phyloP scores from a whole-genome alignment of 768 basidiomycete genomes.

The Leccinum longicurvipes region DNA sequence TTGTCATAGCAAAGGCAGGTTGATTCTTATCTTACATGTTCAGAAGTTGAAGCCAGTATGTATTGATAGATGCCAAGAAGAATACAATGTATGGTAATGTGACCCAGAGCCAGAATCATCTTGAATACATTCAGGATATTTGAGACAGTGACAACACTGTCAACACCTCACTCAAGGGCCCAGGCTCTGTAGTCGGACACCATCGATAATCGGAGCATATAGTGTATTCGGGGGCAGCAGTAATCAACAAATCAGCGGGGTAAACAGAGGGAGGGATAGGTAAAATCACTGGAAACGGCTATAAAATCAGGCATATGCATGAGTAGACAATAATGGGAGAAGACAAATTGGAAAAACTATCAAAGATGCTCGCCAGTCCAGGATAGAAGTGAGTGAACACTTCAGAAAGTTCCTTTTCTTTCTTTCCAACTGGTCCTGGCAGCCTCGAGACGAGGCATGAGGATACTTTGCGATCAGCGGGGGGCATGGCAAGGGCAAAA shows the following conservation, averaged over 20 bases:
- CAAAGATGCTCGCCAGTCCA: slow-evolving; percentile 15
- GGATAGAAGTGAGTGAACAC: slow-evolving; percentile 4
- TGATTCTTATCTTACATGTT: too few species aligned
- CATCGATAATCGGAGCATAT: slow-evolving; percentile 9
- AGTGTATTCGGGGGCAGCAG: slow-evolving; percentile 16
- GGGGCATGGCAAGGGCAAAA: slow-evolving; percentile 12
- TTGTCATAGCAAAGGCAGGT: too few species aligned
- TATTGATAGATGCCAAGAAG: too few species aligned
- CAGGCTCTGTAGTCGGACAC: not conserved
- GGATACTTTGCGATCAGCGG: slow-evolving; percentile 22
- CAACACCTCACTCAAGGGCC: not conserved
- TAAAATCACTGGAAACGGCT: slow-evolving; percentile 16
- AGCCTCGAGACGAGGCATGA: slow-evolving; percentile 18
- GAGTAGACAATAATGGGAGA: slow-evolving; percentile 14
- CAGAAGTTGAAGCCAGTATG: too few species aligned
- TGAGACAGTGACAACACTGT: not conserved
- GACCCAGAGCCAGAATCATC: not conserved
- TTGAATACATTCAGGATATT: not conserved
- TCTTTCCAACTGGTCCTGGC: slow-evolving; percentile 19
- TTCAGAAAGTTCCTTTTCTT: slow-evolving; percentile 16
- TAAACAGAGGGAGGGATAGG: not conserved
- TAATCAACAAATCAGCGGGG: slow-evolving; percentile 20
- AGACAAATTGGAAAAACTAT: slow-evolving; percentile 9
- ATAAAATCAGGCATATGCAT: slow-evolving; percentile 19
- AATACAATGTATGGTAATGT: too few species aligned